Percentiles rank a stretch among this genome's conserved stretches.
These are phyloP conservation scores for Aureobasidium namibiae DNA, from an alignment of 2,329 filamentous ascomycete genomes.

Conservation along the genomic window DNA sequence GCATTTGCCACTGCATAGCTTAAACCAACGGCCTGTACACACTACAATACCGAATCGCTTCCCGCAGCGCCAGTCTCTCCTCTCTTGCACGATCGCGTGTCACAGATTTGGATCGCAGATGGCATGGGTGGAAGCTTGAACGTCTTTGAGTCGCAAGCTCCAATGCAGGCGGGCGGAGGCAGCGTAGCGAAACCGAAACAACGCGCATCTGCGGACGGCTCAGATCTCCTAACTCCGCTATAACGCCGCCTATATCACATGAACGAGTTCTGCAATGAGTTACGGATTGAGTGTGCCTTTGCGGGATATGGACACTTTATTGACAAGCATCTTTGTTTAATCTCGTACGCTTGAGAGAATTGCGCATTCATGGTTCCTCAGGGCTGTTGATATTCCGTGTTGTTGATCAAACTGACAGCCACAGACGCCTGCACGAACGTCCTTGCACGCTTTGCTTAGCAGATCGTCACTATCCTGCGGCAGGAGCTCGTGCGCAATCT, in stretches of 20 bases:
- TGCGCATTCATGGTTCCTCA: not conserved
- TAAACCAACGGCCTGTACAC: not conserved
- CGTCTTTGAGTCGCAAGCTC: not conserved
- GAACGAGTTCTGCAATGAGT: no score
- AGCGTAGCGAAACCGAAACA: not conserved
- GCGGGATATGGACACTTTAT: no score
- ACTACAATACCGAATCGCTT: not conserved
- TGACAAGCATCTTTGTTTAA: not conserved
- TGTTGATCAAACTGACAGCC: not conserved
- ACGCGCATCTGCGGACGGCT: not conserved
- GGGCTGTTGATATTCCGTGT: not conserved
- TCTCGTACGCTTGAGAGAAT: not conserved
- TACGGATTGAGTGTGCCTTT: no score
- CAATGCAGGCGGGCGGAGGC: not conserved
- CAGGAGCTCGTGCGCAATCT: not conserved
- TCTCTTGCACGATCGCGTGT: not conserved
- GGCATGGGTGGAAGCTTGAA: not conserved
- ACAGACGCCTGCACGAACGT: not conserved
- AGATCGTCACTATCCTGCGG: not conserved
- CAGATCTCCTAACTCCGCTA: not conserved
- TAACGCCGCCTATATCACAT: not conserved
- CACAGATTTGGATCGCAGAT: not conserved
- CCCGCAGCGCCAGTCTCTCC: not conserved
- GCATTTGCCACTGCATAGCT: constrained; percentile 5
- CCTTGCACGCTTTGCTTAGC: not conserved